These are phyloP conservation scores for Entamoeba invadens DNA, from an alignment of 208 protist genomes.

Conservation along the genomic window DNA sequence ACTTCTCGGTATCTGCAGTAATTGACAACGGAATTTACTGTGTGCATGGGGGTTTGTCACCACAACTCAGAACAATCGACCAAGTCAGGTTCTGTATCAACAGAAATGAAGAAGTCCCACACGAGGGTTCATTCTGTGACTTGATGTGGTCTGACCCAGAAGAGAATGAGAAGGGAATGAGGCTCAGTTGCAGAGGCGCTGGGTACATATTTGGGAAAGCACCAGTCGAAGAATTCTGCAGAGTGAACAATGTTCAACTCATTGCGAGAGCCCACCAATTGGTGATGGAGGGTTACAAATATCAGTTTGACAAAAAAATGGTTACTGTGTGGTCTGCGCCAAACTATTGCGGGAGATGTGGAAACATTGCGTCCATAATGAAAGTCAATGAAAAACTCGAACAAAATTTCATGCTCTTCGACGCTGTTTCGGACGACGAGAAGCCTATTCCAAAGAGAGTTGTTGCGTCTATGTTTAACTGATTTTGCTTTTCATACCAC, in stretches of 20 bases:
- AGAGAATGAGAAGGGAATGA: conserved; percentile 60
- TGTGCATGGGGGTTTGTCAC: conserved; percentile 4
- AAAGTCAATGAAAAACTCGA: conserved; percentile 44
- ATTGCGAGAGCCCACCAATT: conserved; percentile 64
- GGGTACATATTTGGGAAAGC: conserved; percentile 95
- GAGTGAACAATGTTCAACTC: conserved; percentile 13
- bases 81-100: not conserved
- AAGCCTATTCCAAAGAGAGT: not conserved
- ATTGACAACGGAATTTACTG: not conserved
- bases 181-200: conserved; percentile 81
- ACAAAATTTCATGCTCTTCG: conserved; percentile 92
- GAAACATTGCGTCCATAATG: conserved; percentile 88
- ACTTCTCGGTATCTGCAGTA: conserved; percentile 73
- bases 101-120: conserved; percentile 38
- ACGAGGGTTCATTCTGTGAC: conserved; percentile 54
- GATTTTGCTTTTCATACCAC: not conserved
- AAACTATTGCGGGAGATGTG: conserved; percentile 81
- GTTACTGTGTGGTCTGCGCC: conserved; percentile 81
- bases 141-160: conserved; percentile 51
- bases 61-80: not conserved
- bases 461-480: not conserved
- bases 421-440: conserved; percentile 65
- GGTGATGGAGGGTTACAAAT: conserved; percentile 72
- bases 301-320: conserved; percentile 53
- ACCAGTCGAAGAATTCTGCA: conserved; percentile 53